phyloP scores from a whole-genome alignment of 768 basidiomycete species.

The Naganishia randhawae region DNA sequence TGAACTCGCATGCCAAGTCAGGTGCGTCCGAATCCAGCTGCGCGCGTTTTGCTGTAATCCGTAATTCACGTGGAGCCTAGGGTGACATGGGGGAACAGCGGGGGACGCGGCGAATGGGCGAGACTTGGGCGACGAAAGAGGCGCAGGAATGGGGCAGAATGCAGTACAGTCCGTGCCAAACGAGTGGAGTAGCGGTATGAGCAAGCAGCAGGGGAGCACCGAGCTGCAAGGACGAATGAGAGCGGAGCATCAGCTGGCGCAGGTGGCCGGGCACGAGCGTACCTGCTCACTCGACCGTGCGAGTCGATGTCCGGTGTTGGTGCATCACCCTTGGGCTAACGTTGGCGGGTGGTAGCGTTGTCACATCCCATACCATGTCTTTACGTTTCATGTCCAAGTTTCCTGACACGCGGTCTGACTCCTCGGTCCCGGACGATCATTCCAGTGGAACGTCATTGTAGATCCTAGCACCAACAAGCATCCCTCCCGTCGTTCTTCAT shows the following conservation, averaged over 20 bases:
- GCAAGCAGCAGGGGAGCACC: constrained; percentile 17
- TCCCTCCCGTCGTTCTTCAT: not conserved
- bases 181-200: constrained; percentile 11
- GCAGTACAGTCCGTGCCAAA: constrained; percentile 11
- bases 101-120: not conserved
- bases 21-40: not conserved
- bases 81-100: constrained; percentile 2
- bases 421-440: not conserved
- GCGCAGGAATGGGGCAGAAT: no score
- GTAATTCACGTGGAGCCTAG: constrained; percentile 1
- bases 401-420: not conserved
- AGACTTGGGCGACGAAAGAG: constrained; percentile 12
- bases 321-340: not conserved
- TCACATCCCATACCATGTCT: not conserved
- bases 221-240: constrained; percentile 20
- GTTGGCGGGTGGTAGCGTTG: not conserved
- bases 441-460: not conserved
- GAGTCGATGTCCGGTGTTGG: constrained; percentile 3
- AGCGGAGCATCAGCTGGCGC: constrained; percentile 21
- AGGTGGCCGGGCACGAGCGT: not conserved
- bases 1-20: not conserved
- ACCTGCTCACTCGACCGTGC: not conserved
- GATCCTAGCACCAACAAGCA: not conserved
- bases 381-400: not conserved
- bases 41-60: not conserved